Percentiles rank a stretch among this genome's conserved stretches.
phyloP scores from a whole-genome alignment of 352 stramenopile species.

The Phytophthora tubulina region DNA sequence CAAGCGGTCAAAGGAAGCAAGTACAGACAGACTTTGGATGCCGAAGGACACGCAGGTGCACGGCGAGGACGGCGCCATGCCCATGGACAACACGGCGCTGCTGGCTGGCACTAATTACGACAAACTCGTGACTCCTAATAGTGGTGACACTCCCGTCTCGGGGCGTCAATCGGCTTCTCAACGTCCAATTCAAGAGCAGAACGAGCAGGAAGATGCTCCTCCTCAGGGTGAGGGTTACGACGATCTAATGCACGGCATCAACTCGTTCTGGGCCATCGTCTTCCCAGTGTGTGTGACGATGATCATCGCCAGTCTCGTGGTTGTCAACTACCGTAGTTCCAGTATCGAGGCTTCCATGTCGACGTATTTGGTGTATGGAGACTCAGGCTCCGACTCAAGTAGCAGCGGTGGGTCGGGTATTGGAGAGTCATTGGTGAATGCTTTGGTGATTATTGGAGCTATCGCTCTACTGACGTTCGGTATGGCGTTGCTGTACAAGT shows the following conservation, averaged over 20 bases:
- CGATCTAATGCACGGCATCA: slow-evolving; percentile 89
- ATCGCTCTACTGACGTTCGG: slow-evolving; percentile 89
- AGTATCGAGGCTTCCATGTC: slow-evolving; percentile 85
- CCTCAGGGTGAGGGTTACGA: slow-evolving; percentile 52
- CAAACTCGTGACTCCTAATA: slow-evolving; percentile 68
- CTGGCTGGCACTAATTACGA: slow-evolving; percentile 56
- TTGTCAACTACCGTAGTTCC: slow-evolving; percentile 86
- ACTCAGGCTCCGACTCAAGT: slow-evolving; percentile 50
- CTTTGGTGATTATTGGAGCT: slow-evolving; percentile 89
- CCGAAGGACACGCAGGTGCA: slow-evolving; percentile 33
- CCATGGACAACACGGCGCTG: slow-evolving; percentile 48
- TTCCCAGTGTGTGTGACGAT: slow-evolving; percentile 88
- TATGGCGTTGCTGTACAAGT: slow-evolving; percentile 92
- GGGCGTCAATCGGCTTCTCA: slow-evolving; percentile 22
- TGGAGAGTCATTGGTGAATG: slow-evolving; percentile 86
- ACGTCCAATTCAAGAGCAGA: slow-evolving; percentile 4
- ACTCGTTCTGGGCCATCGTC: slow-evolving; percentile 89
- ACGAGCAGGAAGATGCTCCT: slow-evolving; percentile 5
- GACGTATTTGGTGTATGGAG: slow-evolving; percentile 84
- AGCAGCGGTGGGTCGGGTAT: slow-evolving; percentile 45
- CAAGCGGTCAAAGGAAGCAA: neutral
- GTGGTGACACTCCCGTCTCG: slow-evolving; percentile 34
- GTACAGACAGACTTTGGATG: slow-evolving; percentile 32
- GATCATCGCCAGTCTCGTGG: slow-evolving; percentile 80
- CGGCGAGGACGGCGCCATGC: slow-evolving; percentile 42